Evolutionary conservation across 768 basidiomycete genomes (phyloP).

Genomic region (Hericium alpestre): DNA sequence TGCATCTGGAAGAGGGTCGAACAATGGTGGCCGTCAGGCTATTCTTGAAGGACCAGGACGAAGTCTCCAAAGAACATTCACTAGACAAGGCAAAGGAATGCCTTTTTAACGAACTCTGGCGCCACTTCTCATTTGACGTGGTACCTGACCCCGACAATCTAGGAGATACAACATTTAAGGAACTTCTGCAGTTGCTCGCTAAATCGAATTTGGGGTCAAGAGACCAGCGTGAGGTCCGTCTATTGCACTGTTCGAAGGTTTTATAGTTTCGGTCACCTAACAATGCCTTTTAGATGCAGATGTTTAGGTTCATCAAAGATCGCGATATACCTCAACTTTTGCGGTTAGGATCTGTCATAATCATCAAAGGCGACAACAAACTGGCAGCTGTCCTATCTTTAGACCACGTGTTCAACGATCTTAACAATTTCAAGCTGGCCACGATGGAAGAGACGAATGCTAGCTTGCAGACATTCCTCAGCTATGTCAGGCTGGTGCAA

Average conservation of each 20-base stretch:
- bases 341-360: not conserved
- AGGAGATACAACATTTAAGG: too few species aligned
- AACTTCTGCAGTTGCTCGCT: not conserved
- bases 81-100: too few species aligned
- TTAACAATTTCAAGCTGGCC: not conserved
- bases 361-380: not conserved
- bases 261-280: not conserved
- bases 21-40: not conserved
- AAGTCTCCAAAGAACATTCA: not conserved
- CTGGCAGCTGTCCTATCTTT: slow-evolving; percentile 9
- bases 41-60: not conserved
- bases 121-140: slow-evolving; percentile 7
- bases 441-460: not conserved
- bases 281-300: not conserved
- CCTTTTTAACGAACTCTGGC: too few species aligned
- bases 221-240: too few species aligned
- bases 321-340: not conserved
- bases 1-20: not conserved
- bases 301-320: slow-evolving; percentile 5
- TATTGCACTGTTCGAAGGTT: not conserved
- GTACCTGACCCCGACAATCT: not conserved
- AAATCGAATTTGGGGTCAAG: too few species aligned
- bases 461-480: not conserved
- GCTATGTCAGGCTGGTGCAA: not conserved
- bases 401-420: slow-evolving; percentile 2